A percentile compares a stretch with the other conserved stretches of the same genome.
phyloP scores from a whole-genome alignment of 306 rosid genomes.

The Vicia villosa region DNA sequence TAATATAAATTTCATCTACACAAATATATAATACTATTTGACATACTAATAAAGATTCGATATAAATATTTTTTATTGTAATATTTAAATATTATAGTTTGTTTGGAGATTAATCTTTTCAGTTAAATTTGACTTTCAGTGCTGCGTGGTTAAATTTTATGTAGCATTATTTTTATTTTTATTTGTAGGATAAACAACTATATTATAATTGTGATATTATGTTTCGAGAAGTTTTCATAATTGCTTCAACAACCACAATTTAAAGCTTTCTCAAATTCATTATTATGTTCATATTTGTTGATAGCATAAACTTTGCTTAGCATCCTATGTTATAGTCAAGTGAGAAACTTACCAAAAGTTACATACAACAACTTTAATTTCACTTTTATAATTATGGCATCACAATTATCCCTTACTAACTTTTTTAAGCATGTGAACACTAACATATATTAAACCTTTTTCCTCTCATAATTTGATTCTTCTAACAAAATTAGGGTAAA shows the following conservation, averaged over 20 bases:
- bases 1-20: too few relatives aligned
- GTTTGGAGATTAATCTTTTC: too few relatives aligned
- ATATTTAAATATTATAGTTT: too few relatives aligned
- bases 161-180: too few relatives aligned
- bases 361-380: conserved; percentile 17
- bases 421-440: not conserved
- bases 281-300: conserved; percentile 21
- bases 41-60: too few relatives aligned
- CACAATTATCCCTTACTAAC: not conserved
- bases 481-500: not conserved
- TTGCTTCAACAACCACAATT: not conserved
- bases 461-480: not conserved
- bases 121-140: too few relatives aligned
- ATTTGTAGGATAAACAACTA: too few relatives aligned
- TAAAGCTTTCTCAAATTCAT: conserved; percentile 1
- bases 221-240: not conserved
- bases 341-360: conserved; percentile 1
- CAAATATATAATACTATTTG: too few relatives aligned
- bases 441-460: not conserved
- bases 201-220: too few relatives aligned
- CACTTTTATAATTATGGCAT: conserved; percentile 6
- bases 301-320: not conserved
- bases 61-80: too few relatives aligned
- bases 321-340: conserved; percentile 16
- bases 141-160: too few relatives aligned